Conservation (phyloP, 108 stramenopile species). For the Halocafeteria seosinensis region DNA sequence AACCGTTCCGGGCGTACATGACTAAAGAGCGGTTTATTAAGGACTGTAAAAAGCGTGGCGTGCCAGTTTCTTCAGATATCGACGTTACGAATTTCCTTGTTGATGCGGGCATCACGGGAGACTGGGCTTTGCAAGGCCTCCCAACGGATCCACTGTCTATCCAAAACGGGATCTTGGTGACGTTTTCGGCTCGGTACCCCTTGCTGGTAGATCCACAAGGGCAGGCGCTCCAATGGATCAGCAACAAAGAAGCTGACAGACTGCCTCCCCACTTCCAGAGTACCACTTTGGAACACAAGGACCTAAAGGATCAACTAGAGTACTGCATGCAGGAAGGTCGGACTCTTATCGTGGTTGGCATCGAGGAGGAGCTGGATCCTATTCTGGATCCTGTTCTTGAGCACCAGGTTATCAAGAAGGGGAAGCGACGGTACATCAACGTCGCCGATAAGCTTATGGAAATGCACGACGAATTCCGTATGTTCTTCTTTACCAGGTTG, state of each 20-base stretch:
- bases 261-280: constrained; percentile 38
- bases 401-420: constrained; percentile 58
- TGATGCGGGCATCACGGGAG: constrained; percentile 62
- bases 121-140: constrained; percentile 68
- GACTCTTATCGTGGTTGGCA: constrained; percentile 57
- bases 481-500: constrained; percentile 68
- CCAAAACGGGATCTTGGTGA: constrained; percentile 75
- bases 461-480: constrained; percentile 54
- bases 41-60: constrained; percentile 51
- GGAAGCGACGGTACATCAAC: constrained; percentile 50
- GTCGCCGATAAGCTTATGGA: constrained; percentile 73
- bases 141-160: constrained; percentile 67
- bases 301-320: constrained; percentile 66
- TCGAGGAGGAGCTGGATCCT: constrained; percentile 72
- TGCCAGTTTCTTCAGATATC: constrained; percentile 57
- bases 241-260: constrained; percentile 49
- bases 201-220: constrained; percentile 73
- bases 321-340: constrained; percentile 63
- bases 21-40: constrained; percentile 56
- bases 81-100: constrained; percentile 62
- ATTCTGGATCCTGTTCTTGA: constrained; percentile 77
- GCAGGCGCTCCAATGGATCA: constrained; percentile 68
- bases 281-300: constrained; percentile 46
- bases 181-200: constrained; percentile 59
- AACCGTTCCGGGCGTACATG: constrained; percentile 56